Percentiles rank a stretch among this genome's conserved stretches.
phyloP scores from a whole-genome alignment of 352 stramenopile species.

The Phytophthora syringae region DNA sequence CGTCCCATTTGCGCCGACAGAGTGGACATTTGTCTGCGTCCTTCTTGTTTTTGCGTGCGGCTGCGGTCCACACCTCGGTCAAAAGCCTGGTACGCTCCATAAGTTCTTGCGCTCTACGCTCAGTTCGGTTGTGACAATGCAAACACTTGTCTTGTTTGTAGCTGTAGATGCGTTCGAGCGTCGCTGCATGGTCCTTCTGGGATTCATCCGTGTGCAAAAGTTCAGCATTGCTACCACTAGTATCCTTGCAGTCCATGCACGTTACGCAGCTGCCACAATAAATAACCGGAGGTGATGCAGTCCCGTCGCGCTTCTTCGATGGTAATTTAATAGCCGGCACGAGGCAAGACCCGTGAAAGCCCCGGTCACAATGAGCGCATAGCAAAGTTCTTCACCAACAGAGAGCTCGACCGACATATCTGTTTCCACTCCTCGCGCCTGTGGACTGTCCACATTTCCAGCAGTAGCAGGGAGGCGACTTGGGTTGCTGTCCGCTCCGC shows the following conservation, averaged over 20 bases:
- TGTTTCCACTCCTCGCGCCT: constrained; percentile 4
- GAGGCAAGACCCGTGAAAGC: constrained; percentile 63
- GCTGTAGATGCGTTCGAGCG: constrained; percentile 63
- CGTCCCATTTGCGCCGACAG: constrained; percentile 71
- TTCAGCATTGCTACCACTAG: constrained; percentile 15
- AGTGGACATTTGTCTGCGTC: constrained; percentile 82
- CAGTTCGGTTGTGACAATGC: constrained; percentile 58
- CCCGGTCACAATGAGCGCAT: constrained; percentile 59
- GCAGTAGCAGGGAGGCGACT: constrained; percentile 19
- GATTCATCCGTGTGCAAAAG: constrained; percentile 17
- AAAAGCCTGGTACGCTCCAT: constrained; percentile 62
- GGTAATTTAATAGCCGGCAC: constrained; percentile 43
- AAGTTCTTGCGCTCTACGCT: constrained; percentile 55
- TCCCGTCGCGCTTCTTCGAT: constrained; percentile 17
- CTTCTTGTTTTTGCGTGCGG: constrained; percentile 57
- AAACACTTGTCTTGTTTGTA: constrained; percentile 65
- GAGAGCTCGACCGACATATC: constrained; percentile 10
- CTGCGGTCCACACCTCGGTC: constrained; percentile 62
- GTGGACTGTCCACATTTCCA: constrained; percentile 28
- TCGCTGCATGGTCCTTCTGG: constrained; percentile 33
- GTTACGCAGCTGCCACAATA: constrained; percentile 74
- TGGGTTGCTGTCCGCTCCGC: constrained; percentile 8
- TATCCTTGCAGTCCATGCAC: constrained; percentile 59
- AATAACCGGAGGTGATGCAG: constrained; percentile 30
- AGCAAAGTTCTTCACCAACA: constrained; percentile 37